Conservation (phyloP, 768 basidiomycete genomes). For the Macrolepiota fuliginosa region DNA sequence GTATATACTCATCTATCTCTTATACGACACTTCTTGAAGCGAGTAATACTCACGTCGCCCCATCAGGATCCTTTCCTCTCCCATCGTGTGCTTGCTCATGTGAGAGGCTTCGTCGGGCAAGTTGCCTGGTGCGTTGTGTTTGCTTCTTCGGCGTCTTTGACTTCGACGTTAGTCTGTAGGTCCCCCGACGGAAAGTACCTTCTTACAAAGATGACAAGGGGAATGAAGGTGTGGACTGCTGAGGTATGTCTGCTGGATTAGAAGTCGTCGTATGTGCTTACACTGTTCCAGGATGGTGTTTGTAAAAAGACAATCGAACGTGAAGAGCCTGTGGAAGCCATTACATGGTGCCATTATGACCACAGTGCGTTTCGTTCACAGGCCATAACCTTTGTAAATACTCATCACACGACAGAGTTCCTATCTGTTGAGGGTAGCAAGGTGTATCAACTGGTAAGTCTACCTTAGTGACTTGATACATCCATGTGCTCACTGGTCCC, state of each 20-base stretch:
- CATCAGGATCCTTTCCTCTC: constrained; percentile 51
- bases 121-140: constrained; percentile 59
- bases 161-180: constrained; percentile 30
- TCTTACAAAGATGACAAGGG: constrained; percentile 61
- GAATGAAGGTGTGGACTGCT: constrained; percentile 68
- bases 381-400: neutral
- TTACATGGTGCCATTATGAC: constrained; percentile 68
- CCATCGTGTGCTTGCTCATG: constrained; percentile 66
- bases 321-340: constrained; percentile 51
- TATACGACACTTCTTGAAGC: neutral
- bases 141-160: neutral
- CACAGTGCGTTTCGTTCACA: constrained; percentile 38
- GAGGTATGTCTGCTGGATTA: constrained; percentile 39
- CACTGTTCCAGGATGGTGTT: constrained; percentile 54
- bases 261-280: neutral
- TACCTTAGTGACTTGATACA: no score
- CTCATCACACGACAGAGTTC: constrained; percentile 44
- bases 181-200: constrained; percentile 62
- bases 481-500: neutral
- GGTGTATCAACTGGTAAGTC: constrained; percentile 56
- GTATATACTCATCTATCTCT: constrained; percentile 34
- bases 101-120: constrained; percentile 72
- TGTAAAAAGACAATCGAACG: constrained; percentile 66
- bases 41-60: constrained; percentile 3
- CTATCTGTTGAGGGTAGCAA: constrained; percentile 65